Conservation (phyloP, 495 filamentous ascomycete species). For the Trypethelium eluteriae region DNA sequence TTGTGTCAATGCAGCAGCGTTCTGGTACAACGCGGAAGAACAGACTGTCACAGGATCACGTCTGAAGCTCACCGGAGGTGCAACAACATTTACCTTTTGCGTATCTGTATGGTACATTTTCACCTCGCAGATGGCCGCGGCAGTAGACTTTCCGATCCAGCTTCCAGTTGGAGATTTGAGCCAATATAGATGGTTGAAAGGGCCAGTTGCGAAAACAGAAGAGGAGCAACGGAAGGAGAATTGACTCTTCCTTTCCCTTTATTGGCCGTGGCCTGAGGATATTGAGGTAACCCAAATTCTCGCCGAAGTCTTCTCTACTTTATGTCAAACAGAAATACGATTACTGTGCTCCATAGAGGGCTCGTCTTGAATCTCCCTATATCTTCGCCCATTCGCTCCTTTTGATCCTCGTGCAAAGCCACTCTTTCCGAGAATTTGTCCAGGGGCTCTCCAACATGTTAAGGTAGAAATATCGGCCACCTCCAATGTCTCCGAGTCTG, state of each 20-base stretch:
- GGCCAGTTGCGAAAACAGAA: constrained; percentile 2
- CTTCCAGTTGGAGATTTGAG: constrained; percentile 36
- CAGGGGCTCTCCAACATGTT: no score
- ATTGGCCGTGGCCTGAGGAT: no score
- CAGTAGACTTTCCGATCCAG: constrained; percentile 49
- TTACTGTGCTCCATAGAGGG: no score
- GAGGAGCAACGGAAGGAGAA: not conserved
- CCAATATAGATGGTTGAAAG: constrained; percentile 1
- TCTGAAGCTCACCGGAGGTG: constrained; percentile 37
- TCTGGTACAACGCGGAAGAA: constrained; percentile 39
- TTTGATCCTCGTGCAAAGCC: no score
- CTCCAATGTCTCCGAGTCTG: no score
- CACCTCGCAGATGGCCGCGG: constrained; percentile 49
- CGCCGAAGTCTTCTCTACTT: no score
- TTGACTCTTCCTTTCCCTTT: not conserved
- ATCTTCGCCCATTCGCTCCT: no score
- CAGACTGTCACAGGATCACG: constrained; percentile 6
- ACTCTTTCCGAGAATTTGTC: no score
- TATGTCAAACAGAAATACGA: no score
- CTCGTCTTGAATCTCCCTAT: no score
- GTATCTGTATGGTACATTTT: constrained; percentile 58
- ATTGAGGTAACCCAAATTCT: no score
- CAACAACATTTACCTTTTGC: constrained; percentile 45
- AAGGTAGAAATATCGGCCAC: no score
- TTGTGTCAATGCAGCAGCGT: constrained; percentile 45